These are phyloP conservation scores for Ceratobasidium sp. DNA, from an alignment of 1,284 basidiomycete species.

Conservation along the genomic window DNA sequence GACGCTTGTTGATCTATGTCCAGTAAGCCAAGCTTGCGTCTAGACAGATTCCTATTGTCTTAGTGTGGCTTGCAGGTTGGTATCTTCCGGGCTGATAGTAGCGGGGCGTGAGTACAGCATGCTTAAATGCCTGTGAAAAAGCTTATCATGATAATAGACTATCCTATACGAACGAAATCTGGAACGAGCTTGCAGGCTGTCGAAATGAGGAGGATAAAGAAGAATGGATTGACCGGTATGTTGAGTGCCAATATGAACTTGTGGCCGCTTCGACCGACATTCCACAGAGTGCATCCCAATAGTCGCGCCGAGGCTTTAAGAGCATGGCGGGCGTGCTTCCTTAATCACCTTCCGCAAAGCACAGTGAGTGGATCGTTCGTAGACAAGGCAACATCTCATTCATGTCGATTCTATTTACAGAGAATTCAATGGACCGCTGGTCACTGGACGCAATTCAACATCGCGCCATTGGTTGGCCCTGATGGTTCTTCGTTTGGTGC, in stretches of 20 bases:
- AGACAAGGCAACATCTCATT: neutral
- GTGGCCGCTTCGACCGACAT: neutral
- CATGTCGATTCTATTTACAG: neutral
- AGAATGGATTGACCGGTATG: slow-evolving; percentile 18
- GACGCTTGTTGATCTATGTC: slow-evolving; percentile 38
- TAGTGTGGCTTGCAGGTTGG: slow-evolving; percentile 7
- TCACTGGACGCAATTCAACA: slow-evolving; percentile 15
- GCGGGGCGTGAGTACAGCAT: slow-evolving; percentile 3
- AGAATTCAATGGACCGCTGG: slow-evolving; percentile 13
- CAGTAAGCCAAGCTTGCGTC: slow-evolving; percentile 3
- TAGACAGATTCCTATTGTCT: neutral
- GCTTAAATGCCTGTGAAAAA: neutral
- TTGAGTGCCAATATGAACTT: neutral
- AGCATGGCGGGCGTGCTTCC: slow-evolving; percentile 11
- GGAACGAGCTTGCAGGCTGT: neutral
- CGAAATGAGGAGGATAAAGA: neutral
- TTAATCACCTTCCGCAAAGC: neutral
- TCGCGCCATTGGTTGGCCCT: slow-evolving; percentile 12
- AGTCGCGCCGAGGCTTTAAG: neutral
- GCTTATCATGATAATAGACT: neutral
- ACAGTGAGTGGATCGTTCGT: neutral
- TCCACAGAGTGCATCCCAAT: slow-evolving; percentile 1
- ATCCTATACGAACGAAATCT: slow-evolving; percentile 11
- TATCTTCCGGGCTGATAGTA: slow-evolving; percentile 15
- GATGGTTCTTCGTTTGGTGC: slow-evolving; percentile 13